Evolutionary conservation across 1,284 basidiomycete genomes (phyloP).

Genomic region (Melampsora americana): DNA sequence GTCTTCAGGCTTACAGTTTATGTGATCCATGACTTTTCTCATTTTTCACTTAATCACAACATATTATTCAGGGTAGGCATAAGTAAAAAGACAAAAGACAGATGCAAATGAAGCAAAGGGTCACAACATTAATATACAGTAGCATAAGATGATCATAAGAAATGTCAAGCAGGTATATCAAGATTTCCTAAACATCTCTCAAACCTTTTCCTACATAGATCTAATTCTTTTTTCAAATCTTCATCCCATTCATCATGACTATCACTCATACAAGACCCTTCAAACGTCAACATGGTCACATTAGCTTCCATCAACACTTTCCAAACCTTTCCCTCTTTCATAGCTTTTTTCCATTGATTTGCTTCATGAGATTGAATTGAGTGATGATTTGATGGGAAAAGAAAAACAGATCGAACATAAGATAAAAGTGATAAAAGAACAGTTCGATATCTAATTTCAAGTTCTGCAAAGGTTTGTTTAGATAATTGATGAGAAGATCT

Average conservation of each 20-base stretch:
- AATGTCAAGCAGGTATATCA: too few species aligned
- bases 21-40: too few species aligned
- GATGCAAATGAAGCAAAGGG: too few species aligned
- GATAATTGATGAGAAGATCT: neutral
- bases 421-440: neutral
- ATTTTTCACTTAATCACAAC: too few species aligned
- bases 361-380: neutral
- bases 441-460: neutral
- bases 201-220: neutral
- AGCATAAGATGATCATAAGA: too few species aligned
- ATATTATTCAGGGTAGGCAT: too few species aligned
- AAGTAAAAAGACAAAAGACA: too few species aligned
- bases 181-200: neutral
- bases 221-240: neutral
- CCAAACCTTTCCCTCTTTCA: neutral
- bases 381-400: neutral
- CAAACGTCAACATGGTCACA: neutral
- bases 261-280: neutral
- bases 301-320: neutral
- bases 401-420: neutral
- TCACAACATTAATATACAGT: too few species aligned
- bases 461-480: neutral
- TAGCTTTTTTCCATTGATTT: neutral
- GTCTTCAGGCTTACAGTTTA: too few species aligned
- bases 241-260: neutral